Conservation (phyloP, 768 basidiomycete species). For the Pulveroboletus sp. region DNA sequence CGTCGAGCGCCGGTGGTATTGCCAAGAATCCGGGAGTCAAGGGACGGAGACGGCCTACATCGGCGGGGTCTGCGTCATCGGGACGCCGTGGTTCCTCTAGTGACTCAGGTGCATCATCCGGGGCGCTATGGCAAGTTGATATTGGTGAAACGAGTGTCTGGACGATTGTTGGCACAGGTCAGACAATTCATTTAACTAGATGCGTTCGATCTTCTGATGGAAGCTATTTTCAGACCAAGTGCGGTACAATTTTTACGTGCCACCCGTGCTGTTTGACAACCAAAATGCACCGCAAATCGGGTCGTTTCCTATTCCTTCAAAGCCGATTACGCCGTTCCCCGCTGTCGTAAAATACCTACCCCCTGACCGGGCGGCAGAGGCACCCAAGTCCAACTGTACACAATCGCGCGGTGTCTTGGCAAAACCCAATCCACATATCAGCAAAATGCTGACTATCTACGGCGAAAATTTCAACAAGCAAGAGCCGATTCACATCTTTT, state of each 20-base stretch:
- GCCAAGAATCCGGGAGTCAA: slow-evolving; percentile 38
- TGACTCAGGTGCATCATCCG: slow-evolving; percentile 70
- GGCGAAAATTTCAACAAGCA: slow-evolving; percentile 87
- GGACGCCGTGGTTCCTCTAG: slow-evolving; percentile 63
- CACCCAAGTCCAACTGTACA: slow-evolving; percentile 68
- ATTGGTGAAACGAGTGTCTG: slow-evolving; percentile 93
- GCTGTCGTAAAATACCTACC: slow-evolving; percentile 88
- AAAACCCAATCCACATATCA: slow-evolving; percentile 75
- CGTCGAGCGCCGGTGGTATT: slow-evolving; percentile 59
- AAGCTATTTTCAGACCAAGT: slow-evolving; percentile 65
- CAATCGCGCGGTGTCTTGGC: slow-evolving; percentile 65
- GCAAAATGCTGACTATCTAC: slow-evolving; percentile 82
- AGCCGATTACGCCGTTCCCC: slow-evolving; percentile 84
- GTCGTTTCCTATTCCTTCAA: slow-evolving; percentile 77
- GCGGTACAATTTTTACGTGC: slow-evolving; percentile 91
- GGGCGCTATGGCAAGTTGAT: slow-evolving; percentile 84
- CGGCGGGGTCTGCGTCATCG: slow-evolving; percentile 69
- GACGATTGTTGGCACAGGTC: slow-evolving; percentile 92
- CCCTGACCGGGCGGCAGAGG: slow-evolving; percentile 83
- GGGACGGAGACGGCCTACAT: slow-evolving; percentile 70
- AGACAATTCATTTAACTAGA: slow-evolving; percentile 19
- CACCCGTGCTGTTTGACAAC: slow-evolving; percentile 78
- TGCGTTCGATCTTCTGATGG: slow-evolving; percentile 13
- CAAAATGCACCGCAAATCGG: slow-evolving; percentile 68
- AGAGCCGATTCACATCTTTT: slow-evolving; percentile 81